Percentiles rank a stretch among this genome's conserved stretches.
Conservation (phyloP, 176 grass and related monocot genomes). For the Musa troglodytarum region DNA sequence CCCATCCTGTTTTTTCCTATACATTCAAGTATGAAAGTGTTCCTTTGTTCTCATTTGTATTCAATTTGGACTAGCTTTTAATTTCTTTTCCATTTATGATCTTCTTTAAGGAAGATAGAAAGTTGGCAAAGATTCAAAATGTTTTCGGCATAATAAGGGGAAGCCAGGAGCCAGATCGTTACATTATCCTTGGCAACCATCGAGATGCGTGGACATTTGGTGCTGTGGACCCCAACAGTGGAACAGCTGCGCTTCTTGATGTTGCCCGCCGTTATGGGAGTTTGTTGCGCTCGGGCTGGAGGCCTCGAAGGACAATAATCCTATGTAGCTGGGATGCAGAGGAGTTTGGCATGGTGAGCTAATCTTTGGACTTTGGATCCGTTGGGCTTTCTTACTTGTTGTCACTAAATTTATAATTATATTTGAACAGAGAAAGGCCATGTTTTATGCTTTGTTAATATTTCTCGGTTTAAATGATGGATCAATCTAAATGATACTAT, state of each 20-base stretch:
- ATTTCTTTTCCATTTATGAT: conserved; percentile 16
- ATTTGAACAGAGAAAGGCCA: background rate
- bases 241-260: conserved; percentile 77
- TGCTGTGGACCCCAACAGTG: conserved; percentile 94
- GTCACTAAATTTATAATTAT: background rate
- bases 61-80: background rate
- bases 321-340: conserved; percentile 94
- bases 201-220: conserved; percentile 97
- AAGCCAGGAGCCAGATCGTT: conserved; percentile 70
- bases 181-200: conserved; percentile 93
- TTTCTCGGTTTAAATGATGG: too few species aligned
- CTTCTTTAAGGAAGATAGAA: conserved; percentile 73
- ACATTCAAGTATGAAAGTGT: background rate
- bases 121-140: conserved; percentile 46
- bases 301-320: conserved; percentile 73
- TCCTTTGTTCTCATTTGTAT: background rate
- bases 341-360: conserved; percentile 96
- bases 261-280: conserved; percentile 63
- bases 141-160: conserved; percentile 63
- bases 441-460: background rate
- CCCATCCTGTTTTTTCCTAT: background rate
- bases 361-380: background rate
- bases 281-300: conserved; percentile 79
- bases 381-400: background rate
- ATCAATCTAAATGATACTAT: too few species aligned